phyloP scores from a whole-genome alignment of 2,329 filamentous ascomycete species.

The Ophiocordyceps sinensis region DNA sequence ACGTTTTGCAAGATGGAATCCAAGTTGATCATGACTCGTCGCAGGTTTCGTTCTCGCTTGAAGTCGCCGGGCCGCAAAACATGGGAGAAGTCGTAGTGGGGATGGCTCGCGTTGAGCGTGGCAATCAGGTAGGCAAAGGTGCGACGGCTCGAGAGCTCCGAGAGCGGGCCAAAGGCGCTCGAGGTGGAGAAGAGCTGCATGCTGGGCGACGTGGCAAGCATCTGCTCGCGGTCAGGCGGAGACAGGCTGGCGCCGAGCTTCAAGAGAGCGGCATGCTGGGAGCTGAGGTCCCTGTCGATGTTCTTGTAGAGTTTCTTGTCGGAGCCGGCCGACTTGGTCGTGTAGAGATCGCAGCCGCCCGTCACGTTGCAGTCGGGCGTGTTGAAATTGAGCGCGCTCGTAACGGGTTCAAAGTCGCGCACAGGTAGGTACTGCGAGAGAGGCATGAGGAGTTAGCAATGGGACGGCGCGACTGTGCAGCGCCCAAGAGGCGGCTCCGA shows the following conservation, averaged over 20 bases:
- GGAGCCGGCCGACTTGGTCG: constrained; percentile 84
- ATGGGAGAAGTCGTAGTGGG: constrained; percentile 89
- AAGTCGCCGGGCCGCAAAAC: constrained; percentile 83
- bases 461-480: background rate
- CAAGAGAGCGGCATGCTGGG: constrained; percentile 77
- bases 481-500: background rate
- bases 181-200: constrained; percentile 54
- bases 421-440: constrained; percentile 71
- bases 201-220: constrained; percentile 50
- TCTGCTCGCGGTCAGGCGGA: constrained; percentile 60
- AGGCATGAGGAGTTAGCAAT: background rate
- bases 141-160: constrained; percentile 73
- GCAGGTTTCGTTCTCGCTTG: constrained; percentile 65
- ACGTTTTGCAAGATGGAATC: constrained; percentile 82
- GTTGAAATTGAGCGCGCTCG: constrained; percentile 87
- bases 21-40: constrained; percentile 71
- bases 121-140: constrained; percentile 95
- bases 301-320: constrained; percentile 97
- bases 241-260: constrained; percentile 79
- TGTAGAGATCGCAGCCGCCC: constrained; percentile 92
- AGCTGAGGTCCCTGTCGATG: constrained; percentile 83
- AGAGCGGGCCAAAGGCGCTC: constrained; percentile 83
- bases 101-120: constrained; percentile 85
- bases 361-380: constrained; percentile 85
- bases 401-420: constrained; percentile 81